Conservation (phyloP, 495 filamentous ascomycete genomes). For the Xylaria castorea region DNA sequence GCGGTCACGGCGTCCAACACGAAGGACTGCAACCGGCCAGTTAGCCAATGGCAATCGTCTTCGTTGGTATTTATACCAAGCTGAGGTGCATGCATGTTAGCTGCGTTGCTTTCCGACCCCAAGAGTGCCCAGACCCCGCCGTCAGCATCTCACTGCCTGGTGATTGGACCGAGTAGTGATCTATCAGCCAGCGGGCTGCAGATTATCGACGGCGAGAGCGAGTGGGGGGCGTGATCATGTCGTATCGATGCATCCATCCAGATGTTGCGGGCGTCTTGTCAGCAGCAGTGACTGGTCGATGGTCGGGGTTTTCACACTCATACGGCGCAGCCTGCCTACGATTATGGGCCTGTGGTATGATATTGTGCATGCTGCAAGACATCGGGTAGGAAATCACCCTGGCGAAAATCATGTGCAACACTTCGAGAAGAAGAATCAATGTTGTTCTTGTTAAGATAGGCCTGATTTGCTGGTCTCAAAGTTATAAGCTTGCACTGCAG, state of each 20-base stretch:
- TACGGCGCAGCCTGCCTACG: slow-evolving; percentile 17
- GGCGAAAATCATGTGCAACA: slow-evolving; percentile 11
- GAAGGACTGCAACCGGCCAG: not conserved
- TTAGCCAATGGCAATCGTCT: slow-evolving; percentile 9
- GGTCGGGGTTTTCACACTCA: not conserved
- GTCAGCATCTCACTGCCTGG: slow-evolving; percentile 15
- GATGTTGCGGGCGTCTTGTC: slow-evolving; percentile 10
- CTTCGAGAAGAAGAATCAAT: slow-evolving; percentile 7
- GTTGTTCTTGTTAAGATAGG: not conserved
- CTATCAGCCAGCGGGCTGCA: slow-evolving; percentile 21
- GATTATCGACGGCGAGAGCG: slow-evolving; percentile 16
- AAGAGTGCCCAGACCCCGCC: slow-evolving; percentile 16
- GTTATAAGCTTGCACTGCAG: not conserved
- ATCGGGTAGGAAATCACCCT: slow-evolving; percentile 16
- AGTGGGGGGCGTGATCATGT: slow-evolving; percentile 19
- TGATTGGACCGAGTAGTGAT: slow-evolving; percentile 14
- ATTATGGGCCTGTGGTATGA: slow-evolving; percentile 4
- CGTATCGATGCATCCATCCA: slow-evolving; percentile 3
- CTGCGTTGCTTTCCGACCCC: slow-evolving; percentile 5
- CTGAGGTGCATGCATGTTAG: slow-evolving; percentile 19
- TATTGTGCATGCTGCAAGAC: slow-evolving; percentile 25
- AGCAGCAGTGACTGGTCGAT: slow-evolving; percentile 17
- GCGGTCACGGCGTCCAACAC: not conserved
- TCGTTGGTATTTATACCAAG: slow-evolving; percentile 20
- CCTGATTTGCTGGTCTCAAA: not conserved